A percentile compares a stretch with the other conserved stretches of the same genome.
These are phyloP conservation scores for Sporobolus alterniflorus DNA, from an alignment of 202 grass and related monocot genomes.

Conservation along the genomic window DNA sequence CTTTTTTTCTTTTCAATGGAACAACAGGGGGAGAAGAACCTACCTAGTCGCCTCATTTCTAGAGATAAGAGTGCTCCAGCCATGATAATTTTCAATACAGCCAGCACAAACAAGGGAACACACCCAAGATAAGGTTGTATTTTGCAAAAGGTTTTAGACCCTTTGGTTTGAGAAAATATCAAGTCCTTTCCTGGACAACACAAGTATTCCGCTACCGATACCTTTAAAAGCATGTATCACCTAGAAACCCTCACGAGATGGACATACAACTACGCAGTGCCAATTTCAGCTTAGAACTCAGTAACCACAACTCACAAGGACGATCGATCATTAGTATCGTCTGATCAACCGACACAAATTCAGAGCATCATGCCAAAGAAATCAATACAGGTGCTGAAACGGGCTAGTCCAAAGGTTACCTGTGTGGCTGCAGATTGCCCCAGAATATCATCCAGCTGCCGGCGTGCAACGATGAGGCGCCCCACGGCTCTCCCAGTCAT, in stretches of 20 bases:
- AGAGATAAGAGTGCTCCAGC: not conserved
- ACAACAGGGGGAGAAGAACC: too few species aligned
- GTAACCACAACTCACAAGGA: not conserved
- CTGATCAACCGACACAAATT: not conserved
- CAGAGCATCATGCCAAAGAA: not conserved
- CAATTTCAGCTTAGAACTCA: not conserved
- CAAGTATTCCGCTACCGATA: not conserved
- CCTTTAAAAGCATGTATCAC: not conserved
- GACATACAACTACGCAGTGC: not conserved
- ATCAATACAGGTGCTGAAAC: not conserved
- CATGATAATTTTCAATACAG: conserved; percentile 7
- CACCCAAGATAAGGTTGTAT: not conserved
- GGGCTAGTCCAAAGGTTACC: conserved; percentile 22
- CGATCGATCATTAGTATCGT: not conserved
- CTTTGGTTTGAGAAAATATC: not conserved
- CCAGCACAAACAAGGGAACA: not conserved
- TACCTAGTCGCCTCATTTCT: not conserved
- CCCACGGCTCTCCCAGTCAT: conserved; percentile 75
- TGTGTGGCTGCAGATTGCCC: conserved; percentile 79
- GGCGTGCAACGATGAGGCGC: conserved; percentile 68
- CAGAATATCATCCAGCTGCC: conserved; percentile 71
- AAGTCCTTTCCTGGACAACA: not conserved
- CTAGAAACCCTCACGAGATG: not conserved
- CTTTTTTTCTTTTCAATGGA: too few species aligned
- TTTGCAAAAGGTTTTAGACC: not conserved